Conservation (phyloP, 192 early-diverging fungal genomes). For the Fimicolochytrium jonesii region DNA sequence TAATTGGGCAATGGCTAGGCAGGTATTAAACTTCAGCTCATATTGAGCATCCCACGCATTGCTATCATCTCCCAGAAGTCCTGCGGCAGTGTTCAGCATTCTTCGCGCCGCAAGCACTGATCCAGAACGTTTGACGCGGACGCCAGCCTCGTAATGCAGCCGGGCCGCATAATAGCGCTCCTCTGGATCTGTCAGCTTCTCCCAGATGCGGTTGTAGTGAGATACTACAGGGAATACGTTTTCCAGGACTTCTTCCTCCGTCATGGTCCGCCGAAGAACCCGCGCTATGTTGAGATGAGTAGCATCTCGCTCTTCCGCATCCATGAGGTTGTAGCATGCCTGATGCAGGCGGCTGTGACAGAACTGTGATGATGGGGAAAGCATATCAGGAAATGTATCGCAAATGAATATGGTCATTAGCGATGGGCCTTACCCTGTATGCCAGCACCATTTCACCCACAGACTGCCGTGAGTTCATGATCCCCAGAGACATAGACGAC, state of each 20-base stretch:
- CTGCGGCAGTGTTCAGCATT: constrained; percentile 11
- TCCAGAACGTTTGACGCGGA: constrained; percentile 17
- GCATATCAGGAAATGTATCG: neutral
- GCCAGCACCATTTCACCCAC: constrained; percentile 20
- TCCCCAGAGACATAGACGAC: constrained; percentile 14
- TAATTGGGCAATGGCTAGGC: constrained; percentile 22
- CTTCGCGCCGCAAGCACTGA: constrained; percentile 16
- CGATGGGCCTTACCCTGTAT: constrained; percentile 6
- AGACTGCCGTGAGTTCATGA: constrained; percentile 4
- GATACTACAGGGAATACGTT: constrained; percentile 23
- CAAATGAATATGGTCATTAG: neutral
- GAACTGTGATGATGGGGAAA: constrained; percentile 9
- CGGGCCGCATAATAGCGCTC: constrained; percentile 22
- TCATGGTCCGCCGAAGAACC: constrained; percentile 9
- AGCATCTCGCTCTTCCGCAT: neutral
- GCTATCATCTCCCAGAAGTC: constrained; percentile 8
- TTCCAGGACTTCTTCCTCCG: constrained; percentile 17
- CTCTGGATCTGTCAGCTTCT: constrained; percentile 14
- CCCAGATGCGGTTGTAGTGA: constrained; percentile 35
- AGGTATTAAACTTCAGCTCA: constrained; percentile 24
- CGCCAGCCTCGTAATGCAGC: constrained; percentile 29
- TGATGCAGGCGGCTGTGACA: constrained; percentile 23
- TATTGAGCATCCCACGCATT: constrained; percentile 13
- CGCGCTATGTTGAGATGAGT: constrained; percentile 37
- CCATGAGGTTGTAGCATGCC: constrained; percentile 20